phyloP scores from a whole-genome alignment of 345 rosid genomes.

The Excoecaria cochinchinensis region DNA sequence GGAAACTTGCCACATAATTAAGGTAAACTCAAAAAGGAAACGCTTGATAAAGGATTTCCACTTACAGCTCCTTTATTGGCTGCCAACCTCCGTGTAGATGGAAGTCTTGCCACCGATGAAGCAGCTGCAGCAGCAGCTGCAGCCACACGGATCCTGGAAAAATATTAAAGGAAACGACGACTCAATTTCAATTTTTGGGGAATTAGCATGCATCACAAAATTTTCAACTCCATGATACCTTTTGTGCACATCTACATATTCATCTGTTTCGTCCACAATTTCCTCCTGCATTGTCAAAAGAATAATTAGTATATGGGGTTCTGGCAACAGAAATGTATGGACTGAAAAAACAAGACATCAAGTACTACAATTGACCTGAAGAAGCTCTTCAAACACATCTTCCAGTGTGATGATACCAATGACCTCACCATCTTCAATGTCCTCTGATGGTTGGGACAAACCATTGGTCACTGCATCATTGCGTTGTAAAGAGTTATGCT shows the following conservation, averaged over 20 bases:
- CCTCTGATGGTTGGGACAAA: constrained; percentile 52
- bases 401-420: constrained; percentile 92
- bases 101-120: constrained; percentile 79
- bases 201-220: neutral
- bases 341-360: constrained; percentile 5
- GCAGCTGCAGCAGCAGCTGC: constrained; percentile 99
- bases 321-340: neutral
- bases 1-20: neutral
- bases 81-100: constrained; percentile 73
- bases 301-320: neutral
- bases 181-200: neutral
- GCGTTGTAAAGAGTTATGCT: constrained; percentile 27
- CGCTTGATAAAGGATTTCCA: constrained; percentile 3
- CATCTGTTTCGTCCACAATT: constrained; percentile 99
- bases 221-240: constrained; percentile 39
- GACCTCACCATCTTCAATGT: constrained; percentile 89
- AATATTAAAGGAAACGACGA: neutral
- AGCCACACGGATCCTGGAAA: constrained; percentile 86
- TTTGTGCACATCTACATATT: constrained; percentile 91
- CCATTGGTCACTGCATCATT: constrained; percentile 42
- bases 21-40: neutral
- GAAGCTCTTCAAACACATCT: constrained; percentile 96
- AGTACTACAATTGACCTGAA: constrained; percentile 49
- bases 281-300: constrained; percentile 58
- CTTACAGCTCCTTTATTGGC: constrained; percentile 59